Evolutionary conservation across 352 stramenopile genomes (phyloP).

Genomic region (Phytophthora agathidicida): DNA sequence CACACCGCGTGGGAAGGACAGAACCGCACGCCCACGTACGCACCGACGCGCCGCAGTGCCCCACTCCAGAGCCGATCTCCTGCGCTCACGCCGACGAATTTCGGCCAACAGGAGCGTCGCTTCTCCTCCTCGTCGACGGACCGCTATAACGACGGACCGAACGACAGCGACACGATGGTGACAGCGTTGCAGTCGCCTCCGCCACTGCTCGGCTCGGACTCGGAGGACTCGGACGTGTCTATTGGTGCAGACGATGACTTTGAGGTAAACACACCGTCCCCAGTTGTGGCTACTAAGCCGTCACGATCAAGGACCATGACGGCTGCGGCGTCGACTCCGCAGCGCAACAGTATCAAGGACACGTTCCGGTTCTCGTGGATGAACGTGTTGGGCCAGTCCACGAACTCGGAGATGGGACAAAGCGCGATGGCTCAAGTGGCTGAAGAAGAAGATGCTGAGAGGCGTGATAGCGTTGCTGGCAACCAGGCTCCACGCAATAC

Average conservation of each 20-base stretch:
- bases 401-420: constrained; percentile 42
- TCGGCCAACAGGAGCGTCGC: constrained; percentile 11
- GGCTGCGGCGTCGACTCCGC: constrained; percentile 8
- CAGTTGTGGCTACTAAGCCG: constrained; percentile 1
- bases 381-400: constrained; percentile 56
- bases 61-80: constrained; percentile 4
- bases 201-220: constrained; percentile 23
- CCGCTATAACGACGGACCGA: constrained; percentile 22
- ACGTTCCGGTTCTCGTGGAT: constrained; percentile 69
- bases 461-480: neutral
- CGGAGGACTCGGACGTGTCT: constrained; percentile 36
- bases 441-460: constrained; percentile 21
- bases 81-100: neutral
- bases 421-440: constrained; percentile 33
- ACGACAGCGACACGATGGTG: constrained; percentile 38
- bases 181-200: constrained; percentile 29
- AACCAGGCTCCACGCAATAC: constrained; percentile 9
- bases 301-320: constrained; percentile 6
- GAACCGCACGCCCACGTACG: constrained; percentile 7
- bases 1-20: constrained; percentile 28
- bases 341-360: constrained; percentile 50
- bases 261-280: constrained; percentile 3
- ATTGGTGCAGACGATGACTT: constrained; percentile 36
- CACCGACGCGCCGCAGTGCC: constrained; percentile 9
- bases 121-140: constrained; percentile 28